Conservation (phyloP, 2,329 filamentous ascomycete species). For the Diaporthe ilicicola region DNA sequence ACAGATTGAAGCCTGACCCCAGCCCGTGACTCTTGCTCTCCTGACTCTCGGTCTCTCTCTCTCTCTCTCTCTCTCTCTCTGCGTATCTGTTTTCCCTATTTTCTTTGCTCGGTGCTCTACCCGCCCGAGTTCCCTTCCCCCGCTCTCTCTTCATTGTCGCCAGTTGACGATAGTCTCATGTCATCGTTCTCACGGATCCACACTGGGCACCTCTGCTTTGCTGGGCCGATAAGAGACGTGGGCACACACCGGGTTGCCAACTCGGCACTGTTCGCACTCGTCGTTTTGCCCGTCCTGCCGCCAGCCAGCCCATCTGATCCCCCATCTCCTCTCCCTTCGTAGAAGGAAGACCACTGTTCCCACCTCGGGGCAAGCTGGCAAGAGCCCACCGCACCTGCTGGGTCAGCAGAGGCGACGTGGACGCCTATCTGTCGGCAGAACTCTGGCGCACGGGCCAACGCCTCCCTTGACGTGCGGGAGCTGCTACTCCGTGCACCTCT, state of each 20-base stretch:
- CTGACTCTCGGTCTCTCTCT: background rate
- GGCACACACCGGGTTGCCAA: background rate
- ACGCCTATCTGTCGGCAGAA: background rate
- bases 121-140: background rate
- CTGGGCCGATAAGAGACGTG: slow-evolving; percentile 4
- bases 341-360: background rate
- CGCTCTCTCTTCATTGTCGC: background rate
- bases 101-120: background rate
- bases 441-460: background rate
- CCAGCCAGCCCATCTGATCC: background rate
- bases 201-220: slow-evolving; percentile 18
- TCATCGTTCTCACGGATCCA: background rate
- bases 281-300: slow-evolving; percentile 4
- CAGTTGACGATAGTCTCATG: slow-evolving; percentile 23
- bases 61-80: background rate
- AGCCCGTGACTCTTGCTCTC: background rate
- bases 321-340: background rate
- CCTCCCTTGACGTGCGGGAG: background rate
- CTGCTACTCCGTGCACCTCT: background rate
- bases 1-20: slow-evolving; percentile 18
- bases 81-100: background rate
- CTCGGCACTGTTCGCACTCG: background rate
- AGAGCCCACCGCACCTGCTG: background rate
- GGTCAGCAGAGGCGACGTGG: slow-evolving; percentile 8
- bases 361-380: background rate